phyloP scores from a whole-genome alignment of 345 rosid species.

The Lumnitzera littorea region DNA sequence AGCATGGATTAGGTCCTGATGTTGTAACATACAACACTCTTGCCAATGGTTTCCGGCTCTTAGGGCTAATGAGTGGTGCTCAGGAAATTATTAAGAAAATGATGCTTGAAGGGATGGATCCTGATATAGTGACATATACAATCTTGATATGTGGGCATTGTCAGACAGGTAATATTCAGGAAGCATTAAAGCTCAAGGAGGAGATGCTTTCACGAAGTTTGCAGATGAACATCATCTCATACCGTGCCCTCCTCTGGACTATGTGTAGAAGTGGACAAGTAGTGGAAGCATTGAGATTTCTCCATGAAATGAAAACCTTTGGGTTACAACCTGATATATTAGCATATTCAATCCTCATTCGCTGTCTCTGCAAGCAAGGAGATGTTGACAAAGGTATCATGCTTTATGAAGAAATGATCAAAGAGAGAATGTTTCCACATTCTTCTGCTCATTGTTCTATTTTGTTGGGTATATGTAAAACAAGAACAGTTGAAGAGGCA shows the following conservation, averaged over 20 bases:
- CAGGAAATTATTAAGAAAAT: conserved; percentile 34
- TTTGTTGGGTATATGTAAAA: conserved; percentile 48
- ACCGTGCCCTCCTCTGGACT: conserved; percentile 51
- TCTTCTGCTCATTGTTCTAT: conserved; percentile 37
- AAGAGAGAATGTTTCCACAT: conserved; percentile 37
- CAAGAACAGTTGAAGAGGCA: conserved; percentile 46
- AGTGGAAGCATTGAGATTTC: conserved; percentile 41
- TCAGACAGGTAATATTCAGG: conserved; percentile 43
- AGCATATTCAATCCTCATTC: conserved; percentile 63
- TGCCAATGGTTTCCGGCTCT: conserved; percentile 50
- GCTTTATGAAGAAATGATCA: conserved; percentile 44
- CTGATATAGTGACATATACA: conserved; percentile 46
- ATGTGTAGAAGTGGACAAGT: conserved; percentile 54
- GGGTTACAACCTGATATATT: conserved; percentile 48
- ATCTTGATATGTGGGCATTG: conserved; percentile 56
- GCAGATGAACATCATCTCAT: conserved; percentile 33
- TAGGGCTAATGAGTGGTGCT: conserved; percentile 43
- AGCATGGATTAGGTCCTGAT: conserved; percentile 62
- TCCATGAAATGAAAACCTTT: conserved; percentile 40
- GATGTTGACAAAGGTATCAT: conserved; percentile 42
- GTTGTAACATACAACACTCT: conserved; percentile 60
- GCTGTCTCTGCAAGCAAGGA: conserved; percentile 67
- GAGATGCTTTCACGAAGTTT: conserved; percentile 55
- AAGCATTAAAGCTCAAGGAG: conserved; percentile 40
- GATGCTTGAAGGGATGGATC: conserved; percentile 43